Percentiles rank a stretch among this genome's conserved stretches.
Conservation (phyloP, 352 stramenopile genomes). For the Phytophthora fragariaefolia region DNA sequence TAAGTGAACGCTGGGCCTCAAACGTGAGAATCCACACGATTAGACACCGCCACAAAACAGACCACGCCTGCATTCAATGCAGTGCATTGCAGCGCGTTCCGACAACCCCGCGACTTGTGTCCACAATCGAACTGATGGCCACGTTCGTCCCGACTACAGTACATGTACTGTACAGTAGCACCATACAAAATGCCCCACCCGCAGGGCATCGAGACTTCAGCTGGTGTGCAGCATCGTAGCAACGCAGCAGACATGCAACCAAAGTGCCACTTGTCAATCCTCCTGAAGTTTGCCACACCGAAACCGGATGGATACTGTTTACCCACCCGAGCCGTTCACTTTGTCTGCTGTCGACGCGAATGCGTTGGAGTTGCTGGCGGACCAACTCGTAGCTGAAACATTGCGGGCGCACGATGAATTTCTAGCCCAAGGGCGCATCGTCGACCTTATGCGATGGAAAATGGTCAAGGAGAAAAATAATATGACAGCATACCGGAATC, state of each 20-base stretch:
- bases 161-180: no score
- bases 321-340: conserved; percentile 21
- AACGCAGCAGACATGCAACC: background rate
- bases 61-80: no score
- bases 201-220: background rate
- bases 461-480: conserved; percentile 51
- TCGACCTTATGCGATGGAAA: conserved; percentile 54
- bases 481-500: conserved; percentile 55
- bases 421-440: conserved; percentile 36
- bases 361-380: conserved; percentile 34
- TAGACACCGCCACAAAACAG: background rate
- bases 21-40: conserved; percentile 10
- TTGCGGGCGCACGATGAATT: conserved; percentile 57
- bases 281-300: conserved; percentile 12
- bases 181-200: background rate
- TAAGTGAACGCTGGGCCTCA: background rate
- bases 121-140: conserved; percentile 8
- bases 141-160: conserved; percentile 12
- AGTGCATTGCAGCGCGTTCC: no score
- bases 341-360: conserved; percentile 17
- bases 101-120: conserved; percentile 20
- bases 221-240: conserved; percentile 7
- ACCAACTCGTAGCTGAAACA: conserved; percentile 61
- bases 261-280: conserved; percentile 20
- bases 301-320: conserved; percentile 28